Conservation (phyloP, 495 filamentous ascomycete species). For the Trichoderma erinaceum region DNA sequence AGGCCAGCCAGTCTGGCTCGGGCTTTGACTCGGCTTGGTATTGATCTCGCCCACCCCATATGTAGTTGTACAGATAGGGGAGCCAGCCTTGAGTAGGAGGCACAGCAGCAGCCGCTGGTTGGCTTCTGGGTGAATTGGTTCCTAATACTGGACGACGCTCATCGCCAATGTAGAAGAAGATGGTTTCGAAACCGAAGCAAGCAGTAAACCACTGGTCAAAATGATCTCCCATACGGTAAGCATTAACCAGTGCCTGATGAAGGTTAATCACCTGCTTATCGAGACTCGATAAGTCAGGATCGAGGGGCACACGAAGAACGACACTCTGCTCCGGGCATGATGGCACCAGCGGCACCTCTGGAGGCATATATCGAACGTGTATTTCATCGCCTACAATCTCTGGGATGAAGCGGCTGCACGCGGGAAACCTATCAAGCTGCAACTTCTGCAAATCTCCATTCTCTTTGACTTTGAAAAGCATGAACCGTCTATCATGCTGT, state of each 20-base stretch:
- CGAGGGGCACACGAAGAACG: conserved; percentile 52
- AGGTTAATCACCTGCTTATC: conserved; percentile 51
- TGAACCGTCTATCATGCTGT: conserved; percentile 69
- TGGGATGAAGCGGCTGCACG: conserved; percentile 64
- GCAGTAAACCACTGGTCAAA: conserved; percentile 71
- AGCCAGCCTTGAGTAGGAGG: conserved; percentile 12
- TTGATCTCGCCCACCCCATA: neutral
- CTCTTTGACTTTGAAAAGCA: conserved; percentile 56
- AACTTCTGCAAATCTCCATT: conserved; percentile 52
- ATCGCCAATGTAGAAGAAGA: conserved; percentile 64
- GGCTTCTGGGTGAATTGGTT: conserved; percentile 36
- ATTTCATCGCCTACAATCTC: conserved; percentile 40
- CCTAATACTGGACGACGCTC: conserved; percentile 61
- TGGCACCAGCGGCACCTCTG: conserved; percentile 23
- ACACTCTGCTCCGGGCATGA: conserved; percentile 20
- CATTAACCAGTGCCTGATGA: conserved; percentile 56
- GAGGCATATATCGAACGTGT: conserved; percentile 50
- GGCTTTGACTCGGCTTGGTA: conserved; percentile 1
- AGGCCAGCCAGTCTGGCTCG: conserved; percentile 48
- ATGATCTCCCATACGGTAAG: conserved; percentile 58
- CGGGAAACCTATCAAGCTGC: conserved; percentile 56
- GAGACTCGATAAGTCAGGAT: conserved; percentile 47
- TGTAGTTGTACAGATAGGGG: conserved; percentile 9
- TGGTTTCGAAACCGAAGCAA: conserved; percentile 59
- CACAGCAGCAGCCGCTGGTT: neutral